Conservation (phyloP, 371 early-diverging fungal genomes). For the Circinella umbellata region DNA sequence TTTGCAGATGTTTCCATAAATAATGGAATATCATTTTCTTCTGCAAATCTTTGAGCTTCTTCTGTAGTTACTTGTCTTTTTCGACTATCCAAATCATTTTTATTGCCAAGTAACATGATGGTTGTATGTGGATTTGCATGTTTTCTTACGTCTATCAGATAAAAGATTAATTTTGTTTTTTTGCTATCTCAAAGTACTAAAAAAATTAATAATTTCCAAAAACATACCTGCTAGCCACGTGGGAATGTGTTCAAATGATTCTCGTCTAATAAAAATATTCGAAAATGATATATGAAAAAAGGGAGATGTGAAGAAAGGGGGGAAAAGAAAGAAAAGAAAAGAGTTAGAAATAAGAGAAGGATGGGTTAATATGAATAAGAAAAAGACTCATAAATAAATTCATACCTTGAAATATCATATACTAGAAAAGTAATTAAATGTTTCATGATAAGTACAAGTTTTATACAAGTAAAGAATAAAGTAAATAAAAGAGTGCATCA, state of each 20-base stretch:
- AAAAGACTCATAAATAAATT: not conserved
- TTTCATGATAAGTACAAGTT: not conserved
- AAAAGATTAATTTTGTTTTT: not conserved
- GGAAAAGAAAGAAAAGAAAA: not conserved
- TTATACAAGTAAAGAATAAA: not conserved
- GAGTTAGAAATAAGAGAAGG: too few species aligned
- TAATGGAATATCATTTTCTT: conserved; percentile 77
- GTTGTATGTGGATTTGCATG: conserved; percentile 92
- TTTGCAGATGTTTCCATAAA: conserved; percentile 97
- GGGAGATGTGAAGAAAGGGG: too few species aligned
- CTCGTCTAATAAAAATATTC: conserved; percentile 44
- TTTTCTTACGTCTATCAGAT: conserved; percentile 67
- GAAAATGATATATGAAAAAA: too few species aligned
- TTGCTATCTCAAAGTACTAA: not conserved
- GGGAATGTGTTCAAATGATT: conserved; percentile 90
- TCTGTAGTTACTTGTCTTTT: conserved; percentile 83
- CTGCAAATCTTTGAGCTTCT: conserved; percentile 91
- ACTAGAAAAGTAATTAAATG: conserved; percentile 39
- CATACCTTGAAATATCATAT: conserved; percentile 80
- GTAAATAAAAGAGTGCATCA: not conserved
- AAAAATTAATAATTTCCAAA: not conserved
- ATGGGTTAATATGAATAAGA: not conserved
- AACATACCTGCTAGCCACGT: conserved; percentile 88
- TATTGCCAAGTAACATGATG: conserved; percentile 94
- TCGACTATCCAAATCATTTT: conserved; percentile 80